phyloP scores from a whole-genome alignment of 2,329 filamentous ascomycete genomes.

The Zasmidium angulare region DNA sequence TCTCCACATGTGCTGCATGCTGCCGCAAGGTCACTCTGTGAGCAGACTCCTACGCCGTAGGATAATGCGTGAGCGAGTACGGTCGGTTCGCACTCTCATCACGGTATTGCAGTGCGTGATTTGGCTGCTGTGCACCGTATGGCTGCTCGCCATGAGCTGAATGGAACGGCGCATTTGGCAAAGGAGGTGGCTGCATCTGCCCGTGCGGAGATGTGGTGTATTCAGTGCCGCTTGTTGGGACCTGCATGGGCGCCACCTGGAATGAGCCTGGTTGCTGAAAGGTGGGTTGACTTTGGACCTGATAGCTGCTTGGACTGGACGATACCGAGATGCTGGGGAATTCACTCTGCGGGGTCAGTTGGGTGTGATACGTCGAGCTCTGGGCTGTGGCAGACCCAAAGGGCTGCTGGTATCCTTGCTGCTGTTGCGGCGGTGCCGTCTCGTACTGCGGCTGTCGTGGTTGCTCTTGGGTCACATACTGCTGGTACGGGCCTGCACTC shows the following conservation, averaged over 20 bases:
- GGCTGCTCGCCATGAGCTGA: slow-evolving; percentile 20
- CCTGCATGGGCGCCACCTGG: slow-evolving; percentile 26
- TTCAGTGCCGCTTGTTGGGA: slow-evolving; percentile 17
- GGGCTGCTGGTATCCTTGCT: slow-evolving; percentile 18
- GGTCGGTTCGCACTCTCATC: slow-evolving; percentile 23
- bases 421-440: slow-evolving; percentile 19
- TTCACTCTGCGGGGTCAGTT: slow-evolving; percentile 23
- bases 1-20: slow-evolving; percentile 2
- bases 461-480: slow-evolving; percentile 25
- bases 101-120: slow-evolving; percentile 25
- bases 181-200: slow-evolving; percentile 29
- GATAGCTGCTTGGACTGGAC: slow-evolving; percentile 24
- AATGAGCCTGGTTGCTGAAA: slow-evolving; percentile 19
- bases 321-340: slow-evolving; percentile 28
- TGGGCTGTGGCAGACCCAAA: slow-evolving; percentile 8
- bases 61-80: slow-evolving; percentile 28
- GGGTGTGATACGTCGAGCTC: slow-evolving; percentile 23
- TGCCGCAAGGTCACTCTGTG: slow-evolving; percentile 1
- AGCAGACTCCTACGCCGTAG: slow-evolving; percentile 18
- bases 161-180: slow-evolving; percentile 24
- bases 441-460: slow-evolving; percentile 26
- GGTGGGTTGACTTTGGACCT: slow-evolving; percentile 14
- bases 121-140: slow-evolving; percentile 21
- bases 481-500: slow-evolving; percentile 23
- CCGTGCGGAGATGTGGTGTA: slow-evolving; percentile 24